These are phyloP conservation scores for Chaetomium fimeti DNA, from an alignment of 495 filamentous ascomycete genomes.

Conservation along the genomic window DNA sequence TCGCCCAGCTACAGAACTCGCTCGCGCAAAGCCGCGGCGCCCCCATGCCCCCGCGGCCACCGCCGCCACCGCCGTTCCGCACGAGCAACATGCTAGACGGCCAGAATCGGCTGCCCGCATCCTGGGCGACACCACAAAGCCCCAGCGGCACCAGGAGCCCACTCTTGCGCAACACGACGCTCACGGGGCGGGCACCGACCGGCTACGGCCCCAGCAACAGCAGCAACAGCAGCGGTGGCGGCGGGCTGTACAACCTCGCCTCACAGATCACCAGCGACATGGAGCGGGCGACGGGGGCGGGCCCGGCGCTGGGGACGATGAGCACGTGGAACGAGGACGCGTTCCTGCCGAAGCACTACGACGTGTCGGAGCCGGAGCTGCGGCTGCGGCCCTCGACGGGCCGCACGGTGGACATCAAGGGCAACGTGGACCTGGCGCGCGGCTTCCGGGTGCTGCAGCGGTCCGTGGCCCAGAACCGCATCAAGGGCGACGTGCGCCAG, in stretches of 20 bases:
- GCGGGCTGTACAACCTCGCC: slow-evolving; percentile 8
- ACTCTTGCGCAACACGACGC: not conserved
- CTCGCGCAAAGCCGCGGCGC: not conserved
- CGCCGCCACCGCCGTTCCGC: slow-evolving; percentile 12
- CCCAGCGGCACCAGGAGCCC: not conserved
- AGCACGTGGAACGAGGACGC: slow-evolving; percentile 16
- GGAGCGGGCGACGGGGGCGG: not conserved
- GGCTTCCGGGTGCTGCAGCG: slow-evolving; percentile 54
- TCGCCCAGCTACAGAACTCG: slow-evolving; percentile 6
- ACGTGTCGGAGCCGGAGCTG: slow-evolving; percentile 27
- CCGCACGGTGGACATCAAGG: slow-evolving; percentile 54
- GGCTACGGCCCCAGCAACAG: not conserved
- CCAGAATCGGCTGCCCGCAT: not conserved
- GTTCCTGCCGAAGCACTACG: slow-evolving; percentile 22
- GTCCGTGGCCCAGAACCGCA: slow-evolving; percentile 47
- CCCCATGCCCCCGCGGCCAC: slow-evolving; percentile 16
- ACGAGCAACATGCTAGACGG: not conserved
- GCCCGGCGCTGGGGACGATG: not conserved
- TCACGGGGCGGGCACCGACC: not conserved
- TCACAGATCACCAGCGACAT: slow-evolving; percentile 15
- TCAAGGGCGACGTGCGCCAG: slow-evolving; percentile 47
- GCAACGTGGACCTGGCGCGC: slow-evolving; percentile 51
- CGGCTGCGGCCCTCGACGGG: slow-evolving; percentile 56
- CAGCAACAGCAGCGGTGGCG: no score
- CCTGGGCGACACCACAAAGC: not conserved